Conservation (phyloP, 176 grass and related monocot species). For the Secale cereale region DNA sequence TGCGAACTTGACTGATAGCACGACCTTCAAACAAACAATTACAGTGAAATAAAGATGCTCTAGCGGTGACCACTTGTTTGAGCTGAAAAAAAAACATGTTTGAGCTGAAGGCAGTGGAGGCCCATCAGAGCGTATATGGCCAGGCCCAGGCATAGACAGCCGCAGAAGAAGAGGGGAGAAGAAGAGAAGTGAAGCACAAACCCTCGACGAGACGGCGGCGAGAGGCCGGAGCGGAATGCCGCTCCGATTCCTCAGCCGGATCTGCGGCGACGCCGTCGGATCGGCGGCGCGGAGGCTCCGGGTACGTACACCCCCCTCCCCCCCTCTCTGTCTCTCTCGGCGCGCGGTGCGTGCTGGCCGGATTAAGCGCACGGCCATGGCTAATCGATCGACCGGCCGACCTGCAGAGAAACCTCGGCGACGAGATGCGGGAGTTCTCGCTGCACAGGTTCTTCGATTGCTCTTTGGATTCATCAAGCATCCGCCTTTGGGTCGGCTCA, state of each 20-base stretch:
- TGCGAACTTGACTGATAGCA: too few species aligned
- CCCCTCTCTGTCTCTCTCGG: not conserved
- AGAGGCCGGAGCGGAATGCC: not conserved
- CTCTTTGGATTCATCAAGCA: not conserved
- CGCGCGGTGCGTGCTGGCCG: not conserved
- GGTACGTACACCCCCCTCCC: not conserved
- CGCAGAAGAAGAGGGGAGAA: too few species aligned
- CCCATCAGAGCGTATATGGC: not conserved
- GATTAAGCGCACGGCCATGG: not conserved
- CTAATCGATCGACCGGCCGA: not conserved
- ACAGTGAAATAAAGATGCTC: too few species aligned
- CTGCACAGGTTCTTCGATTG: not conserved
- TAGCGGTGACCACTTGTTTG: too few species aligned
- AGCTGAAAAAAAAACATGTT: too few species aligned
- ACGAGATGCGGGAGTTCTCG: not conserved
- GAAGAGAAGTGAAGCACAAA: not conserved
- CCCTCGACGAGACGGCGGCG: not conserved
- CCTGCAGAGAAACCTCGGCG: not conserved
- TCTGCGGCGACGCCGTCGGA: not conserved
- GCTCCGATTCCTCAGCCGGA: not conserved
- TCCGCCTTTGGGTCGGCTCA: too few species aligned
- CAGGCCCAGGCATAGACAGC: not conserved
- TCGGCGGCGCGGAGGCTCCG: not conserved
- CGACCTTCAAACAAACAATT: too few species aligned
- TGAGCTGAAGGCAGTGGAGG: not conserved